A percentile compares a stretch with the other conserved stretches of the same genome.
Conservation (phyloP, 805 yeast genomes). For the Jamesozyma lodderae region DNA sequence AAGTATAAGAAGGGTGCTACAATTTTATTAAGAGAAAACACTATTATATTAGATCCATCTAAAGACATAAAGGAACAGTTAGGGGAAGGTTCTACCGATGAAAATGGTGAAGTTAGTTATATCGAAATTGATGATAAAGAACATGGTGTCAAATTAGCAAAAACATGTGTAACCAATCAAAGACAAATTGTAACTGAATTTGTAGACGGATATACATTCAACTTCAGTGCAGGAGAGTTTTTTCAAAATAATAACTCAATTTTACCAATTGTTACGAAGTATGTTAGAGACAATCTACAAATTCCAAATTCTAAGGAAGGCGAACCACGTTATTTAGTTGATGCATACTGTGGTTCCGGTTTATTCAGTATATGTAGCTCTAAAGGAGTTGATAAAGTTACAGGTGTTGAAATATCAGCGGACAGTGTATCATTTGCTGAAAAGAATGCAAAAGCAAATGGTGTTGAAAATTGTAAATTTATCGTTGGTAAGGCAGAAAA, state of each 20-base stretch:
- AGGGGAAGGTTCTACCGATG: conserved; percentile 40
- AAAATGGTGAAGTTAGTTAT: conserved; percentile 31
- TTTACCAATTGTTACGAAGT: conserved; percentile 69
- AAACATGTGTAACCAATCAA: conserved; percentile 70
- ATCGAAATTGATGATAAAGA: conserved; percentile 26
- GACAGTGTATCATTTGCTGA: conserved; percentile 86
- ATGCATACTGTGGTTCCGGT: conserved; percentile 96
- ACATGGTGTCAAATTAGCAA: conserved; percentile 34
- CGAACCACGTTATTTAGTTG: conserved; percentile 65
- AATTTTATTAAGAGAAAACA: conserved; percentile 70
- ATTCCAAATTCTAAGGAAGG: conserved; percentile 35
- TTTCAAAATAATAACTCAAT: conserved; percentile 94
- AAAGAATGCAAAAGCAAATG: conserved; percentile 67
- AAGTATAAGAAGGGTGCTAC: conserved; percentile 75
- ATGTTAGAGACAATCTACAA: conserved; percentile 64
- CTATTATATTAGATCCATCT: conserved; percentile 32
- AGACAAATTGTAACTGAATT: conserved; percentile 74
- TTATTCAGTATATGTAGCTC: conserved; percentile 84
- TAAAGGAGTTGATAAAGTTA: conserved; percentile 66
- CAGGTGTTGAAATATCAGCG: conserved; percentile 91
- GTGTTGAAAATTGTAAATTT: conserved; percentile 69
- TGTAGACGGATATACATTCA: conserved; percentile 65
- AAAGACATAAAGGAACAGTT: conserved; percentile 29
- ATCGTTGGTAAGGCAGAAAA: conserved; percentile 89
- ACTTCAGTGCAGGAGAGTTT: conserved; percentile 90